Evolutionary conservation across 306 rosid genomes (phyloP).

Genomic region (Abrus pulchellus): DNA sequence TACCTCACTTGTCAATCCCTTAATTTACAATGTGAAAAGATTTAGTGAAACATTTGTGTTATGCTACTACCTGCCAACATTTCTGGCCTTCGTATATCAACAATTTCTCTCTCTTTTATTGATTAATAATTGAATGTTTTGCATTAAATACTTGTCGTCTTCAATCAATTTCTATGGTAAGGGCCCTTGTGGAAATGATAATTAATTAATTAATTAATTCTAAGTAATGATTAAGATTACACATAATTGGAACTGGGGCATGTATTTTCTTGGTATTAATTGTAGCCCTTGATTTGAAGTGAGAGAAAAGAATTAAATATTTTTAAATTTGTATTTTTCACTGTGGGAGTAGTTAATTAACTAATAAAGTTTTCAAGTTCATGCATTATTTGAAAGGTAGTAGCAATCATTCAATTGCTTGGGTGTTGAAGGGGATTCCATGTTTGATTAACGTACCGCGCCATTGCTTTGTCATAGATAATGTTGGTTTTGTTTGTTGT

Average conservation of each 20-base stretch:
- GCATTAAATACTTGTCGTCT: neutral
- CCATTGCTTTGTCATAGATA: slow-evolving; percentile 34
- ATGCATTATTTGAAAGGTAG: slow-evolving; percentile 40
- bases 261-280: neutral
- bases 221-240: slow-evolving; percentile 26
- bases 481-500: slow-evolving; percentile 46
- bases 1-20: slow-evolving; percentile 43
- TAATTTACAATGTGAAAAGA: slow-evolving; percentile 18
- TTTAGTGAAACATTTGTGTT: slow-evolving; percentile 8
- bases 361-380: slow-evolving; percentile 27
- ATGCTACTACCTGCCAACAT: slow-evolving; percentile 37
- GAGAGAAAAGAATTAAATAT: neutral
- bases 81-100: slow-evolving; percentile 40
- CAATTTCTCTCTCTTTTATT: slow-evolving; percentile 5
- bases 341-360: slow-evolving; percentile 36
- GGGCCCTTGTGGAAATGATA: slow-evolving; percentile 18
- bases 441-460: slow-evolving; percentile 2
- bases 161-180: slow-evolving; percentile 9
- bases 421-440: slow-evolving; percentile 13
- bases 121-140: slow-evolving; percentile 35
- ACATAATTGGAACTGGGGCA: slow-evolving; percentile 8
- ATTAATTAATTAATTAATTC: neutral
- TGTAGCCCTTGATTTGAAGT: slow-evolving; percentile 25
- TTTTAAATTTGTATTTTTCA: neutral
- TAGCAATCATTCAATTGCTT: slow-evolving; percentile 37